phyloP scores from a whole-genome alignment of 2,329 filamentous ascomycete species.

The Hypoxylon sp. region DNA sequence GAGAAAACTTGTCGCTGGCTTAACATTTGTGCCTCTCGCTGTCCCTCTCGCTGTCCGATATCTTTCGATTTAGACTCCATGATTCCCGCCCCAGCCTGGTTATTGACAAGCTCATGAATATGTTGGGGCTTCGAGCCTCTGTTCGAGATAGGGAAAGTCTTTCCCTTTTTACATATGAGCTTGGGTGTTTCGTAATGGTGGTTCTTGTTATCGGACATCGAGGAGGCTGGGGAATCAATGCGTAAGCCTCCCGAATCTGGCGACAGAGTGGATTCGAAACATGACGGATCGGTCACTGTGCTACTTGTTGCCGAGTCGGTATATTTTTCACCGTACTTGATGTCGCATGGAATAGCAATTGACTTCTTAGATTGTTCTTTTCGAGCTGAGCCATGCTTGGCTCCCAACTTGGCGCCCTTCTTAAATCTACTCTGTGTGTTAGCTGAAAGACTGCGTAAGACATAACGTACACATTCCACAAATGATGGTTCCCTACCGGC shows the following conservation, averaged over 20 bases:
- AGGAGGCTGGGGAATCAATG: background rate
- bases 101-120: background rate
- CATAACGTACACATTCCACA: background rate
- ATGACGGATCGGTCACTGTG: background rate
- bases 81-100: background rate
- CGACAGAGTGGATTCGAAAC: background rate
- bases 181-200: background rate
- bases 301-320: background rate
- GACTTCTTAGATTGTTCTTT: background rate
- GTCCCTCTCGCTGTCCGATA: background rate
- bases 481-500: constrained; percentile 5
- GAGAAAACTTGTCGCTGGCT: background rate
- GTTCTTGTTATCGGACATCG: background rate
- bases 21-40: background rate
- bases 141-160: constrained; percentile 18
- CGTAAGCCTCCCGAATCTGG: background rate
- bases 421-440: background rate
- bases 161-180: background rate
- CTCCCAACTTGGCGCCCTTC: background rate
- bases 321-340: background rate
- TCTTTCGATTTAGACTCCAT: background rate
- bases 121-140: background rate
- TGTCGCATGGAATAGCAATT: background rate
- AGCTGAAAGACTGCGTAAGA: constrained; percentile 9
- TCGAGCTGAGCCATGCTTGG: background rate